Conservation (phyloP, 2,329 filamentous ascomycete species). For the Fusarium succisae region DNA sequence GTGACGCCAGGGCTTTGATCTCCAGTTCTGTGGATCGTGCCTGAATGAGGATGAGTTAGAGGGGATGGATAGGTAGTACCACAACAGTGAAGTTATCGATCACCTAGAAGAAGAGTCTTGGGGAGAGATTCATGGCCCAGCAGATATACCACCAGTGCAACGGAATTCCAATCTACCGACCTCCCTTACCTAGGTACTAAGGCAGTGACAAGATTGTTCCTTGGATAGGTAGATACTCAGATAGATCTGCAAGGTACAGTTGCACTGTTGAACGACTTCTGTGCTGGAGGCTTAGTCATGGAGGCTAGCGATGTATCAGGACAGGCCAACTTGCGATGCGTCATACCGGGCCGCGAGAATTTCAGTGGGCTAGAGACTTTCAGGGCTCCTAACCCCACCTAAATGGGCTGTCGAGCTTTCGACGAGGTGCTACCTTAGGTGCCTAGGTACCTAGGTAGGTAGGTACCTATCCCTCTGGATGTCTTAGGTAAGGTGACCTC, state of each 20-base stretch:
- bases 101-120: neutral
- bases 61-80: neutral
- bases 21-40: conserved; percentile 27
- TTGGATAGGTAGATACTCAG: neutral
- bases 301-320: neutral
- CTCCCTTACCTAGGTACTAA: neutral
- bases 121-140: neutral
- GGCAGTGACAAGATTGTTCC: neutral
- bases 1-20: conserved; percentile 35
- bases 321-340: conserved; percentile 5
- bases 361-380: conserved; percentile 4
- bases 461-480: neutral
- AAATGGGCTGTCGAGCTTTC: conserved; percentile 8
- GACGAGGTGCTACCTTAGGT: neutral
- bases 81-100: neutral
- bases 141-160: neutral
- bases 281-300: neutral
- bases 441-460: neutral
- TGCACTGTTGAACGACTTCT: conserved; percentile 9
- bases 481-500: conserved; percentile 23
- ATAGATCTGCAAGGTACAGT: conserved; percentile 12
- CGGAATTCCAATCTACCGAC: neutral
- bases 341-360: conserved; percentile 10
- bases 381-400: conserved; percentile 39
- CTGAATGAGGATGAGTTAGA: neutral